These are phyloP conservation scores for Lachancea thermotolerans DNA, from an alignment of 805 yeast species.

Conservation along the genomic window DNA sequence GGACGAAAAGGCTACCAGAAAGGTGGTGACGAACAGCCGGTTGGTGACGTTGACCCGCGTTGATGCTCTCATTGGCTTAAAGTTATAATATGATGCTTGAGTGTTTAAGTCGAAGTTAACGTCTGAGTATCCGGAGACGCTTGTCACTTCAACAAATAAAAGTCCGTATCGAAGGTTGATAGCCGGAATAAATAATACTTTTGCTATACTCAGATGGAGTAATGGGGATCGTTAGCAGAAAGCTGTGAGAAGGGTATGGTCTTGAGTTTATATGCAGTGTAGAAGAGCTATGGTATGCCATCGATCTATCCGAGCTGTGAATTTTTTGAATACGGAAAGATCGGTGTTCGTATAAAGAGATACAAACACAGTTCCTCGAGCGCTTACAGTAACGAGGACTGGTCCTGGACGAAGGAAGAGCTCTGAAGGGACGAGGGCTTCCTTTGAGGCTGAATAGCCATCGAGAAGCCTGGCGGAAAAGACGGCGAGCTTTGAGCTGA, in stretches of 20 bases:
- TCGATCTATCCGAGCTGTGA: too few species aligned
- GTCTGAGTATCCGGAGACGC: too few species aligned
- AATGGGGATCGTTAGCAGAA: too few species aligned
- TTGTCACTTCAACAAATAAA: too few species aligned
- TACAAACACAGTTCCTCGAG: not conserved
- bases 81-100: too few species aligned
- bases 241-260: too few species aligned
- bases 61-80: conserved; percentile 40
- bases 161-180: too few species aligned
- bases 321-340: not conserved
- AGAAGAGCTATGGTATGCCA: too few species aligned
- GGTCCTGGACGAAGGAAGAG: not conserved
- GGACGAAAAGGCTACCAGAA: conserved; percentile 49
- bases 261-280: too few species aligned
- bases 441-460: conserved; percentile 30
- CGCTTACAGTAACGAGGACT: not conserved
- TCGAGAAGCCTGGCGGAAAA: conserved; percentile 40
- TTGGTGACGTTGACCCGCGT: conserved; percentile 47
- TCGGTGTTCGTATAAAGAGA: conserved; percentile 1
- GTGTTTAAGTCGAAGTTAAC: too few species aligned
- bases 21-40: conserved; percentile 51
- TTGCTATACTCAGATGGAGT: too few species aligned
- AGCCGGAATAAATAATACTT: too few species aligned
- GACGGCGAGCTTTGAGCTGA: conserved; percentile 8
- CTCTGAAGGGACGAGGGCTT: not conserved